phyloP scores from a whole-genome alignment of 2,329 filamentous ascomycete species.

The Alternaria sp. region DNA sequence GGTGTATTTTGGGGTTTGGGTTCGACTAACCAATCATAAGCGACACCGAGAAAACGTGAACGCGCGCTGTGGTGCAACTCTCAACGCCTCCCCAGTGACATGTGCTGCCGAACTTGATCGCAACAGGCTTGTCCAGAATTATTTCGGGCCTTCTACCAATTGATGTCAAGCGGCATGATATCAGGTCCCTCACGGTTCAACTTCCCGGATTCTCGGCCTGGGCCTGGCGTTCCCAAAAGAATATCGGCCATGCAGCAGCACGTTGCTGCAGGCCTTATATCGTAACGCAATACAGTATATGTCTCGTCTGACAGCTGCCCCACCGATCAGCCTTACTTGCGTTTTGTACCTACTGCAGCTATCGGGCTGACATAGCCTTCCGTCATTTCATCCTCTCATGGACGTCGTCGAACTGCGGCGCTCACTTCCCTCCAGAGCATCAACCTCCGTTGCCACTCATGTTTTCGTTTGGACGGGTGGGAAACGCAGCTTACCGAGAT shows the following conservation, averaged over 20 bases:
- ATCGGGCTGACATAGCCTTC: conserved; percentile 14
- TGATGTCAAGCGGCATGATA: conserved; percentile 22
- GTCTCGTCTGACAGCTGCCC: conserved; percentile 9
- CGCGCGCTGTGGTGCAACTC: conserved; percentile 29
- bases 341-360: conserved; percentile 5
- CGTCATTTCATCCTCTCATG: conserved; percentile 10
- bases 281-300: conserved; percentile 3
- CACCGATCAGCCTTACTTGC: conserved; percentile 14
- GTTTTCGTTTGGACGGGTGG: conserved; percentile 38
- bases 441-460: conserved; percentile 22
- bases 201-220: conserved; percentile 1
- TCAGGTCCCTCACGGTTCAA: conserved; percentile 3
- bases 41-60: conserved; percentile 20
- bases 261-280: conserved; percentile 18
- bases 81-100: conserved; percentile 24
- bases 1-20: conserved; percentile 14
- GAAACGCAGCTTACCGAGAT: conserved; percentile 46
- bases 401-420: not conserved
- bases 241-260: conserved; percentile 6
- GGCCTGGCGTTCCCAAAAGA: conserved; percentile 15
- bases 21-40: conserved; percentile 25
- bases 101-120: conserved; percentile 23
- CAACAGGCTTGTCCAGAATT: conserved; percentile 15
- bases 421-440: conserved; percentile 9
- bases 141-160: conserved; percentile 21